Percentiles rank a stretch among this genome's conserved stretches.
phyloP scores from a whole-genome alignment of 306 rosid genomes.

The Purshia tridentata region DNA sequence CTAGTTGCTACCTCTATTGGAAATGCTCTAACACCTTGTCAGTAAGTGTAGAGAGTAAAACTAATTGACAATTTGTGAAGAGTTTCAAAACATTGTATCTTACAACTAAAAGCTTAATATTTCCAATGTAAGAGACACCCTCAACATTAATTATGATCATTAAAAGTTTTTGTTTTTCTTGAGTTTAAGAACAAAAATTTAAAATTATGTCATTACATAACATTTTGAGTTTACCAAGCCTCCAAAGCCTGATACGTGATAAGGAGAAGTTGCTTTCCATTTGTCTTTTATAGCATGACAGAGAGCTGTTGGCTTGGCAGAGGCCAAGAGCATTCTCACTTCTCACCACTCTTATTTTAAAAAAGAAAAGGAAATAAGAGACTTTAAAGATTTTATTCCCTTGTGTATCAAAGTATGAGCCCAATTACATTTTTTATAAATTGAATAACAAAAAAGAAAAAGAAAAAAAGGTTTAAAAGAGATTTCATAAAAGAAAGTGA shows the following conservation, averaged over 20 bases:
- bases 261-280: slow-evolving; percentile 7
- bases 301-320: not conserved
- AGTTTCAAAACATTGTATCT: too few species aligned
- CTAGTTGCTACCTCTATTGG: too few species aligned
- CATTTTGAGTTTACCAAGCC: not conserved
- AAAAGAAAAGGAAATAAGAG: not conserved
- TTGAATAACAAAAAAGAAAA: not conserved
- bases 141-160: too few species aligned
- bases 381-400: slow-evolving; percentile 15
- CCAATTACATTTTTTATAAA: slow-evolving; percentile 28
- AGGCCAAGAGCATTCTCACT: not conserved
- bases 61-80: too few species aligned
- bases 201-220: too few species aligned
- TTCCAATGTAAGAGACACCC: too few species aligned
- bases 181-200: not conserved
- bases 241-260: not conserved
- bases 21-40: too few species aligned
- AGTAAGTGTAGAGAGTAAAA: too few species aligned
- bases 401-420: slow-evolving; percentile 54
- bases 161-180: not conserved
- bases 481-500: slow-evolving; percentile 23
- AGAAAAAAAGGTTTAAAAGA: not conserved
- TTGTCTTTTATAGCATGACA: slow-evolving; percentile 5
- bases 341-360: not conserved
- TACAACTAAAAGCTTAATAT: too few species aligned